A percentile compares a stretch with the other conserved stretches of the same genome.
Conservation (phyloP, 257 asterid species). For the Henckelia pumila region DNA sequence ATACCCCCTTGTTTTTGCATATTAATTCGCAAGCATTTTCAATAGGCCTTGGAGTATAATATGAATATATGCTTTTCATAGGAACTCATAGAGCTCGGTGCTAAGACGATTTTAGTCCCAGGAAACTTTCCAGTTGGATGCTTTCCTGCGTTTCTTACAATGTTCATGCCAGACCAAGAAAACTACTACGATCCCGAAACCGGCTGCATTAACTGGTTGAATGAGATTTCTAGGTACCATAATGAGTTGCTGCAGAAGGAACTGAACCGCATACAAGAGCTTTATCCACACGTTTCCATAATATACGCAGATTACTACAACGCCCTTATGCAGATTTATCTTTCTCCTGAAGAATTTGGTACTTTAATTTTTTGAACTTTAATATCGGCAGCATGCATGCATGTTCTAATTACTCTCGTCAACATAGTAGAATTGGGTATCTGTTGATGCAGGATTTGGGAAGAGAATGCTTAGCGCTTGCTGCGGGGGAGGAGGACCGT, state of each 20-base stretch:
- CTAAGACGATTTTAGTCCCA: slow-evolving; percentile 44
- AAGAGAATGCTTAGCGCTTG: slow-evolving; percentile 32
- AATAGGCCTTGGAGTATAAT: background rate
- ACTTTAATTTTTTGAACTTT: background rate
- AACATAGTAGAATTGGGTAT: too few relatives aligned
- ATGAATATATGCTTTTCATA: slow-evolving; percentile 1
- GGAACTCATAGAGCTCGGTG: slow-evolving; percentile 55
- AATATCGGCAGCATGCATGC: too few relatives aligned
- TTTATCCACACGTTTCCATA: slow-evolving; percentile 39
- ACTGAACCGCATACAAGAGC: slow-evolving; percentile 28
- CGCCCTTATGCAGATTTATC: slow-evolving; percentile 35
- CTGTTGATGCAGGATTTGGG: slow-evolving; percentile 30
- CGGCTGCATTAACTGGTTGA: slow-evolving; percentile 58
- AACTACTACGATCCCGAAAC: slow-evolving; percentile 37
- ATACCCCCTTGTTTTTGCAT: too few relatives aligned
- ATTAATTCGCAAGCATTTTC: too few relatives aligned
- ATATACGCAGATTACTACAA: slow-evolving; percentile 53
- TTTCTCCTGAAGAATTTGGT: slow-evolving; percentile 20
- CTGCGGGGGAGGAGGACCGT: slow-evolving; percentile 40
- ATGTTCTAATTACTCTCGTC: too few relatives aligned
- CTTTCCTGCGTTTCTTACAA: slow-evolving; percentile 29
- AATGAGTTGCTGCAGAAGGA: slow-evolving; percentile 41
- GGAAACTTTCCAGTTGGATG: slow-evolving; percentile 56
- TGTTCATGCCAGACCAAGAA: slow-evolving; percentile 14
- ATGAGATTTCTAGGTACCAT: slow-evolving; percentile 35